Percentiles rank a stretch among this genome's conserved stretches.
Evolutionary conservation across 352 stramenopile species (phyloP).

Genomic region (Peronospora farinosa): DNA sequence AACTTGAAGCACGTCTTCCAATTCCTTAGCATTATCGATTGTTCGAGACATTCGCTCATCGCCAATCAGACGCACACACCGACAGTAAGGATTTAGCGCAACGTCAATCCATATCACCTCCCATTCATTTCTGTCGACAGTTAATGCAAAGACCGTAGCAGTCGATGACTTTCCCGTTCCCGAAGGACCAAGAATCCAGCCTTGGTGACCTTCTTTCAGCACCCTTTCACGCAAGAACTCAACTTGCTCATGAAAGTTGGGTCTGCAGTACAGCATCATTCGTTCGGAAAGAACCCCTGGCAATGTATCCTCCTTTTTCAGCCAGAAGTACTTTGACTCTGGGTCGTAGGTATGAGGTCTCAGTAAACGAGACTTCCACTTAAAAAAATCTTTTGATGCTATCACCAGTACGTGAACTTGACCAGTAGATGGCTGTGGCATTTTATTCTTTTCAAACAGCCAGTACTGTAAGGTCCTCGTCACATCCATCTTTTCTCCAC

Average conservation of each 20-base stretch:
- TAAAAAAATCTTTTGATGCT: background rate
- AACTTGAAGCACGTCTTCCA: too few species aligned
- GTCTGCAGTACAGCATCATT: constrained; percentile 10
- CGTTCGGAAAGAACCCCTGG: constrained; percentile 2
- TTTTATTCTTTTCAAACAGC: background rate
- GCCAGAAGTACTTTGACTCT: constrained; percentile 3
- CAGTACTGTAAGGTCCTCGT: background rate
- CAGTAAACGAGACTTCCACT: constrained; percentile 1
- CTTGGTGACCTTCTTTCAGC: constrained; percentile 8
- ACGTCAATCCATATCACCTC: too few species aligned
- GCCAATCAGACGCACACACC: constrained; percentile 6
- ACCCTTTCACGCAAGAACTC: constrained; percentile 11
- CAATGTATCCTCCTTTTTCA: constrained; percentile 8
- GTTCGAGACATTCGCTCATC: too few species aligned
- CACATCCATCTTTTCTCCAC: background rate
- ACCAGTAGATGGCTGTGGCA: background rate
- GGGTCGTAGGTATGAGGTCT: constrained; percentile 1
- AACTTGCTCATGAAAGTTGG: constrained; percentile 8
- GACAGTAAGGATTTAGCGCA: background rate
- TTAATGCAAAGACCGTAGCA: too few species aligned
- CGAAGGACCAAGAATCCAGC: constrained; percentile 11
- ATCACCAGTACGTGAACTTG: constrained; percentile 3
- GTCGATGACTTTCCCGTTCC: constrained; percentile 16
- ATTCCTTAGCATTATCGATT: too few species aligned
- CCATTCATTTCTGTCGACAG: constrained; percentile 5